These are phyloP conservation scores for Nissolia schottii DNA, from an alignment of 306 rosid genomes.

Conservation along the genomic window DNA sequence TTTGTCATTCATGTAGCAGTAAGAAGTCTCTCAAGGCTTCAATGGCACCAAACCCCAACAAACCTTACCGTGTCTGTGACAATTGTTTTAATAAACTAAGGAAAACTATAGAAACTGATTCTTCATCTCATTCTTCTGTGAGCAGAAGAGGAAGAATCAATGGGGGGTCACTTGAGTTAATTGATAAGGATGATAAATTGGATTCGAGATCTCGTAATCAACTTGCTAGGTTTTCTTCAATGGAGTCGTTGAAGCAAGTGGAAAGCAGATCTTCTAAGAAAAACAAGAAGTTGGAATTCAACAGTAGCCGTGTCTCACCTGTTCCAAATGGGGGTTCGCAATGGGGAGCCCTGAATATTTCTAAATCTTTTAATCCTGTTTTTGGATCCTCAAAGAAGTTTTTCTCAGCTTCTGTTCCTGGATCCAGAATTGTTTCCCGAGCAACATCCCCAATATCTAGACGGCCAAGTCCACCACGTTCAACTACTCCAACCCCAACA, in stretches of 20 bases:
- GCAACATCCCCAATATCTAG: constrained; percentile 99
- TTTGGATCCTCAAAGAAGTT: constrained; percentile 98
- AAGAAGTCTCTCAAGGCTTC: constrained; percentile 95
- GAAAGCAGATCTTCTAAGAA: constrained; percentile 85
- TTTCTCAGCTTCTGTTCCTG: constrained; percentile 99
- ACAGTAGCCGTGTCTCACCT: constrained; percentile 95
- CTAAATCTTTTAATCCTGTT: constrained; percentile 92
- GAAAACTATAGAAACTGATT: constrained; percentile 68
- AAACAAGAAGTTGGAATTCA: constrained; percentile 93
- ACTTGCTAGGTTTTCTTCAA: constrained; percentile 64
- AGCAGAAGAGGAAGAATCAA: constrained; percentile 91
- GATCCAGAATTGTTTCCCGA: constrained; percentile 98
- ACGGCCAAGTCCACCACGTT: constrained; percentile 98
- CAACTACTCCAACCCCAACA: constrained; percentile 98
- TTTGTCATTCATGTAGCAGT: constrained; percentile 97
- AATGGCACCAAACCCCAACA: constrained; percentile 99
- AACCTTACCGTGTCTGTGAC: constrained; percentile 97
- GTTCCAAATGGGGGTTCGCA: constrained; percentile 91
- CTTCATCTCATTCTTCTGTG: constrained; percentile 74
- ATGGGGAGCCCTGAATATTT: constrained; percentile 84
- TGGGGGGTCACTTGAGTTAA: constrained; percentile 62
- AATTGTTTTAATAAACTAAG: constrained; percentile 78
- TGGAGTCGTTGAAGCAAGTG: constrained; percentile 86
- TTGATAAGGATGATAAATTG: constrained; percentile 78
- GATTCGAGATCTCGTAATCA: constrained; percentile 79